Base-by-base conservation (phyloP, 495 filamentous ascomycete species). In the Eremomyces bilateralis region DNA sequence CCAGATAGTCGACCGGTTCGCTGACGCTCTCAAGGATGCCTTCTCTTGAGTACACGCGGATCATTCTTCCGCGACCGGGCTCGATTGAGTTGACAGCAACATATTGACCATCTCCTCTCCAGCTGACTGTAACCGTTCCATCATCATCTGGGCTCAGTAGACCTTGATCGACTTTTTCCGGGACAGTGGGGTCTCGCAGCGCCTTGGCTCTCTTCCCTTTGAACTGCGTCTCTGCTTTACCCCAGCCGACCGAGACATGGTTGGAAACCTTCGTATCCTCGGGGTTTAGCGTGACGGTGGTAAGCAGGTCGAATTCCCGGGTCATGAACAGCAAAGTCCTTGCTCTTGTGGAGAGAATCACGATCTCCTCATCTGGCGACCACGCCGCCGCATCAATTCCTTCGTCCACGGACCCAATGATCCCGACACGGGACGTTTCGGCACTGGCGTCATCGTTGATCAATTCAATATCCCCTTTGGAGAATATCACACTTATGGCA, bases 211-310 rank as follows among this genome's bases (percentile, higher is more conserved):
- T 71, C 49, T 80, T 83, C 33, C 88, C 88, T 48, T 92, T 77
- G 48, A 97, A 97, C 55, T 97, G 88, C 4, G 88, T 97, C 54
- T 97, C 88, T 49, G 76, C 73, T 60, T 95, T 95, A 40, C 88
- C 88, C 88, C 88, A 97, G 34, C 88, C 88, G 16, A 97, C 88
- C 15, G 83, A 92, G 29, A 97, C 88, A 66, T 97, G 88, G 51
- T 79, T 81, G 1, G 88, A 95, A 1, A 70, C 65, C 46, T 82
- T 73, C 36, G 93, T 59, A 53, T 97, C 88, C 17, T 81, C 76
- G 3, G 57, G 45, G 3, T 65, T 64, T 43, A 93, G 72, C 10
- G 61, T 61, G 38, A 78, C 63, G 45, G 79, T 73, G 4, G 71
- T 63, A 35, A 90, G 67, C 45, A 73, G 73, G 47, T 95, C 85